phyloP scores from a whole-genome alignment of 1,139 yeast genomes.

The Komagataea norvegica region DNA sequence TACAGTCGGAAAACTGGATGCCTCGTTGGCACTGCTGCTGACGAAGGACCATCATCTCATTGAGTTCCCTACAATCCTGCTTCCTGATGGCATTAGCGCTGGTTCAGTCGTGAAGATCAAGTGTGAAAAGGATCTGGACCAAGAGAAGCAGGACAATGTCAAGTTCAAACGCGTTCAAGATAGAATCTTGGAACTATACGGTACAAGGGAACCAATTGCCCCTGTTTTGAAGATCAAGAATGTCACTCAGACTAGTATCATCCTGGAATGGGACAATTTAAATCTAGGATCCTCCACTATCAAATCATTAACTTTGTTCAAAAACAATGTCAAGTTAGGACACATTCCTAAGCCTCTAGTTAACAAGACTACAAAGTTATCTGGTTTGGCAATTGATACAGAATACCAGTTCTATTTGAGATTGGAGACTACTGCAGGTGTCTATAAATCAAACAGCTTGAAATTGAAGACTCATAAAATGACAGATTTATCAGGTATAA shows the following conservation, averaged over 20 bases:
- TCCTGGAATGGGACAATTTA: slow-evolving; percentile 87
- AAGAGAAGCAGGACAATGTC: slow-evolving; percentile 57
- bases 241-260: slow-evolving; percentile 92
- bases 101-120: slow-evolving; percentile 89
- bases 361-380: slow-evolving; percentile 78
- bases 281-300: slow-evolving; percentile 80
- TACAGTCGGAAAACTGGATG: slow-evolving; percentile 94
- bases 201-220: slow-evolving; percentile 62
- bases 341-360: slow-evolving; percentile 80
- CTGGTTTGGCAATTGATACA: slow-evolving; percentile 87
- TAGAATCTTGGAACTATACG: slow-evolving; percentile 68
- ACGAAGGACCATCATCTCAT: slow-evolving; percentile 93
- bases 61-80: slow-evolving; percentile 88
- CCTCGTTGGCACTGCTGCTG: slow-evolving; percentile 83
- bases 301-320: slow-evolving; percentile 71
- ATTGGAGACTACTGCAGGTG: slow-evolving; percentile 87
- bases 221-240: slow-evolving; percentile 74
- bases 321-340: slow-evolving; percentile 77
- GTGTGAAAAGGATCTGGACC: slow-evolving; percentile 74
- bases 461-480: slow-evolving; percentile 85
- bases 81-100: slow-evolving; percentile 87
- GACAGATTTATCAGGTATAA: slow-evolving; percentile 93
- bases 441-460: slow-evolving; percentile 61
- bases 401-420: slow-evolving; percentile 74
- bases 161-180: slow-evolving; percentile 66